Evolutionary conservation across 164 flowering plant species (phyloP).

Genomic region (Vitis vinifera): DNA sequence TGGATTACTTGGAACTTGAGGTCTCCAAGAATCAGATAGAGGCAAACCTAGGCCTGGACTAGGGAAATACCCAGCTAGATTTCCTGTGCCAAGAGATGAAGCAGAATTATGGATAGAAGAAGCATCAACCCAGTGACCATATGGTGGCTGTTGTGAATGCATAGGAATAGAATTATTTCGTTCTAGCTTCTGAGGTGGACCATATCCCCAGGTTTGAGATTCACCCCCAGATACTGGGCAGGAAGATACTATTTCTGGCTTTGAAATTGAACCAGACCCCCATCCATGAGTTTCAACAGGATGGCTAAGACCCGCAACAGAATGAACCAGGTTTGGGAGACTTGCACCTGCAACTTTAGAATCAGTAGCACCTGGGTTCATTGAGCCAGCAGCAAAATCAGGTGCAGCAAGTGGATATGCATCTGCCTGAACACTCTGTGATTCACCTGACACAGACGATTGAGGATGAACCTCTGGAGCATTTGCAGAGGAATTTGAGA

Average conservation of each 20-base stretch:
- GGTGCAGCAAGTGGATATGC: conserved; percentile 10
- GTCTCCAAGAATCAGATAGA: conserved; percentile 42
- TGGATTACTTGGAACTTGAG: conserved; percentile 29
- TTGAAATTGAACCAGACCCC: conserved; percentile 23
- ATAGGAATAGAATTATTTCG: conserved; percentile 15
- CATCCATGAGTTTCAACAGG: conserved; percentile 24
- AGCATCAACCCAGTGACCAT: conserved; percentile 30
- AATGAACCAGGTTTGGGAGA: conserved; percentile 23
- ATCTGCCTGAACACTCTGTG: conserved; percentile 8
- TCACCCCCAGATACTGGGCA: conserved; percentile 14
- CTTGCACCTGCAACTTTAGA: conserved; percentile 13
- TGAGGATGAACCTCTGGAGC: conserved; percentile 21
- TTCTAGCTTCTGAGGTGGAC: conserved; percentile 30
- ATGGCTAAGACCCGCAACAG: conserved; percentile 14
- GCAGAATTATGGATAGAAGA: conserved; percentile 25
- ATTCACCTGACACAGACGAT: conserved; percentile 14
- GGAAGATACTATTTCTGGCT: conserved; percentile 16
- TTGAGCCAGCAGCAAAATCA: conserved; percentile 13
- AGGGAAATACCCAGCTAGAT: conserved; percentile 23
- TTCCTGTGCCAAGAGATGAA: conserved; percentile 20
- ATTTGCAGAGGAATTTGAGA: conserved; percentile 12
- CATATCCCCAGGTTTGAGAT: conserved; percentile 34
- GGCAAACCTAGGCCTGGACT: conserved; percentile 23
- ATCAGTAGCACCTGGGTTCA: conserved; percentile 14
- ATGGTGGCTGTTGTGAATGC: conserved; percentile 23